phyloP scores from a whole-genome alignment of 371 early-diverging fungal genomes.

The Mucor sp. region DNA sequence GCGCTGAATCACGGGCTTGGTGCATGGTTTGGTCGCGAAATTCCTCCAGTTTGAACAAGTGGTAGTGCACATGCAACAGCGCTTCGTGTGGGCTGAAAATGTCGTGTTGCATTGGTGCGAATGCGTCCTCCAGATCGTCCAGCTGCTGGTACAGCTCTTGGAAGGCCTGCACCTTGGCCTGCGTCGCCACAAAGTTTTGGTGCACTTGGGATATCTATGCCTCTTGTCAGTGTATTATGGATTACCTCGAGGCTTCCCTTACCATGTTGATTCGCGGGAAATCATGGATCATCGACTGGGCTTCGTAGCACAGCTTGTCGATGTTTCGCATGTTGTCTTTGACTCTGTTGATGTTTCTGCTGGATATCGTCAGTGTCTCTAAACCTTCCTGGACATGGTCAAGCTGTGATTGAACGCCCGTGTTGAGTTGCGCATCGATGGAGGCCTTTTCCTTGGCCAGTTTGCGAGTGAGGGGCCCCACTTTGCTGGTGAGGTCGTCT shows the following conservation, averaged over 20 bases:
- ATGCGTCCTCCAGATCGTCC: conserved; percentile 66
- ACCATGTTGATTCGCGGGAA: conserved; percentile 89
- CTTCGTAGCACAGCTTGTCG: conserved; percentile 81
- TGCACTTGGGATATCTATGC: conserved; percentile 88
- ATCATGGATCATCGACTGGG: conserved; percentile 83
- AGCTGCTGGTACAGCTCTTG: conserved; percentile 84
- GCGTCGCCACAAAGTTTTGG: conserved; percentile 89
- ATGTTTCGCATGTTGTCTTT: conserved; percentile 77
- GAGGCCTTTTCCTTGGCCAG: conserved; percentile 89
- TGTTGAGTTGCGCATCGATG: conserved; percentile 94
- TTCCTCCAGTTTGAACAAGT: conserved; percentile 83
- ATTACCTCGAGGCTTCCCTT: neutral
- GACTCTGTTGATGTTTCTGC: conserved; percentile 68
- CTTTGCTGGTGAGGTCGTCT: conserved; percentile 90
- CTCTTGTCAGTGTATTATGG: no score
- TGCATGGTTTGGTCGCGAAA: conserved; percentile 85
- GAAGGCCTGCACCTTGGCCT: conserved; percentile 82
- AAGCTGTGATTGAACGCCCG: conserved; percentile 89
- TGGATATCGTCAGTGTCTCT: conserved; percentile 70
- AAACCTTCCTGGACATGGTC: conserved; percentile 91
- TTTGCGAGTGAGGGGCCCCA: conserved; percentile 76
- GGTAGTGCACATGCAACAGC: conserved; percentile 84
- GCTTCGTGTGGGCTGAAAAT: conserved; percentile 69
- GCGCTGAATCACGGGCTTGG: conserved; percentile 71
- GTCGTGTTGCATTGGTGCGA: conserved; percentile 71